Percentiles rank a stretch among this genome's conserved stretches.
Conservation (phyloP, 306 rosid genomes). For the Hippophae gyantsensis region DNA sequence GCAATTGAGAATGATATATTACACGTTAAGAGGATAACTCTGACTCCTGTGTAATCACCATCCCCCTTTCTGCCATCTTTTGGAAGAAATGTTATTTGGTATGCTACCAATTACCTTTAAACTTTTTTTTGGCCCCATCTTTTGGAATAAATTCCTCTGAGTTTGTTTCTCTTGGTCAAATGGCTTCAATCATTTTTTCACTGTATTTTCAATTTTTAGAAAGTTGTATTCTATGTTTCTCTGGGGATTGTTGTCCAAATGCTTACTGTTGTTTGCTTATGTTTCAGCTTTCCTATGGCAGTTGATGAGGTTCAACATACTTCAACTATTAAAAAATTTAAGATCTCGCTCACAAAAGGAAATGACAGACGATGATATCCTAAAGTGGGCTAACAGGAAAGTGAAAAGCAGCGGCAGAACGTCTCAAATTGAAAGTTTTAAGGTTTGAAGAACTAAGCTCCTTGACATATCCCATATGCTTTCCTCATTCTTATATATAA, state of each 20-base stretch:
- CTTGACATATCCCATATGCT: neutral
- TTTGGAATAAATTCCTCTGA: too few relatives aligned
- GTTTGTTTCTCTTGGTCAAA: too few relatives aligned
- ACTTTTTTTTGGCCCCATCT: too few relatives aligned
- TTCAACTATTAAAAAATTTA: conserved; percentile 75
- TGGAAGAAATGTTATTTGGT: too few relatives aligned
- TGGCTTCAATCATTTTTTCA: too few relatives aligned
- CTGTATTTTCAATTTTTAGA: too few relatives aligned
- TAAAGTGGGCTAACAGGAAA: conserved; percentile 79
- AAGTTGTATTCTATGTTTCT: neutral
- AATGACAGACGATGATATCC: conserved; percentile 72
- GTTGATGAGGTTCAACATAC: conserved; percentile 84
- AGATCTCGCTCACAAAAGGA: conserved; percentile 86
- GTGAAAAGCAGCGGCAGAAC: conserved; percentile 68
- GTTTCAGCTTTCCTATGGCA: conserved; percentile 93
- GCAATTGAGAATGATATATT: too few relatives aligned
- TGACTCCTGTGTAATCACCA: too few relatives aligned
- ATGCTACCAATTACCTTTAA: too few relatives aligned
- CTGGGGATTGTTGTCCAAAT: neutral
- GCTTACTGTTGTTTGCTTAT: conserved; percentile 15
- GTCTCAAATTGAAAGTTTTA: conserved; percentile 72
- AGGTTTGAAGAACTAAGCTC: conserved; percentile 30
- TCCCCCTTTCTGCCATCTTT: too few relatives aligned
- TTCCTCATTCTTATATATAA: neutral
- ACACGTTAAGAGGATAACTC: too few relatives aligned